phyloP scores from a whole-genome alignment of 176 grass and related monocot genomes.

The Hordeum vulgare region MorexV3_pseudomolecules_assembly NC_058518.1:451520073-451520572 shows the following conservation, averaged over 20 bases:
- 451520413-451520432: not conserved
- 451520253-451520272: no score
- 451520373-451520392: not conserved
- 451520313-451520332: not conserved
- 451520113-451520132: not conserved
- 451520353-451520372: not conserved
- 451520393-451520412: not conserved
- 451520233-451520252: not conserved
- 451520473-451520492: not conserved
- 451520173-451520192: not conserved
- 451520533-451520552: not conserved
- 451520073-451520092: not conserved
- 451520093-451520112: not conserved
- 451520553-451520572: conserved; percentile 18
- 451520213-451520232: not conserved
- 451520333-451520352: not conserved
- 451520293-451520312: not conserved
- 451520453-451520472: not conserved
- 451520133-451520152: not conserved
- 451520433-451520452: not conserved
- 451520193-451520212: not conserved
- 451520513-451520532: not conserved
- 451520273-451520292: no score
- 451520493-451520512: not conserved
- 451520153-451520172: not conserved